Percentiles rank a stretch among this genome's conserved stretches.
These are phyloP conservation scores for Diaporthe sp. DNA, from an alignment of 2,329 filamentous ascomycete genomes.

Conservation along the genomic window DNA sequence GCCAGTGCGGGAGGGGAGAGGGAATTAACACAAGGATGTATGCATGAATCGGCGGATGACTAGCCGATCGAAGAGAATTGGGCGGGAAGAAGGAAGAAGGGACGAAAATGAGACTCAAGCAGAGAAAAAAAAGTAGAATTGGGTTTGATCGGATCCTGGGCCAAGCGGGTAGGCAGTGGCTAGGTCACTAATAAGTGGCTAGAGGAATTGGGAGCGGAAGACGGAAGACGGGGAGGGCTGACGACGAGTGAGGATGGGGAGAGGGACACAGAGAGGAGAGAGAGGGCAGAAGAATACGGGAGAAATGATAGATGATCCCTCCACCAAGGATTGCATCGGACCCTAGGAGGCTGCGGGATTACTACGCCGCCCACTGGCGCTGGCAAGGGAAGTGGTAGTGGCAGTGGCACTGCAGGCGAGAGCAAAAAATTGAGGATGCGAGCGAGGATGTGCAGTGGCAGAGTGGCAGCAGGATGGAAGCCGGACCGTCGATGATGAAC, in stretches of 20 bases:
- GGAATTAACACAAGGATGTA: background rate
- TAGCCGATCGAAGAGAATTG: background rate
- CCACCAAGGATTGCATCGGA: background rate
- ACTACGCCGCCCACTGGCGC: conserved; percentile 13
- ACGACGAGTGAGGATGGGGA: background rate
- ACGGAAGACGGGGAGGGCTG: background rate
- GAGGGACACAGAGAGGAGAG: background rate
- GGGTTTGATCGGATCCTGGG: conserved; percentile 10
- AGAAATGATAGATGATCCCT: conserved; percentile 1
- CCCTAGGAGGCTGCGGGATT: background rate
- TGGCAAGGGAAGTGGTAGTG: background rate
- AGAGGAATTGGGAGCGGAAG: background rate
- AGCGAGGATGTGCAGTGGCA: background rate
- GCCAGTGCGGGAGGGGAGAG: background rate
- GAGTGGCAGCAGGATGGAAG: background rate
- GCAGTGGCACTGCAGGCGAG: background rate
- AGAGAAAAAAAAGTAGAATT: conserved; percentile 1
- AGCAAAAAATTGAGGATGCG: background rate
- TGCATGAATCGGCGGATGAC: conserved; percentile 24
- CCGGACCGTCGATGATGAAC: conserved; percentile 9
- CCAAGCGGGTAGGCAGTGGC: background rate
- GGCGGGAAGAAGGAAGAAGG: background rate
- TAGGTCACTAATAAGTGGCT: background rate
- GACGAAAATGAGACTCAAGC: background rate
- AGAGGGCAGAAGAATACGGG: background rate